phyloP scores from a whole-genome alignment of 805 yeast species.

The Suhomyces pyralidae region DNA sequence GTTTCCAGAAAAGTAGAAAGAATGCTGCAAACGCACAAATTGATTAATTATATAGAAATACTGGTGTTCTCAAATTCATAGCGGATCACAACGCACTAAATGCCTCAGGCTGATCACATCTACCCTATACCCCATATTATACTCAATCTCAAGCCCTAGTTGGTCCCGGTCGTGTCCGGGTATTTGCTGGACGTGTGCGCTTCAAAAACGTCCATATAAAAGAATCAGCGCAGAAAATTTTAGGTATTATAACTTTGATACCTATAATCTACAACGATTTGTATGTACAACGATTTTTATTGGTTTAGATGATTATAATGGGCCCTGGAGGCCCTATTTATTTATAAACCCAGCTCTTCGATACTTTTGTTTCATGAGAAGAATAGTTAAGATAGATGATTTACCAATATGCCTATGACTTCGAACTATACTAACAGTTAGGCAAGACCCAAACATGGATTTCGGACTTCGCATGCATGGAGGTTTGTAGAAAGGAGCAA shows the following conservation, averaged over 20 bases:
- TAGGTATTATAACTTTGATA: too few relatives aligned
- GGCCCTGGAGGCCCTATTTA: conserved; percentile 22
- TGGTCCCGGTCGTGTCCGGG: background rate
- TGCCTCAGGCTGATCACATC: background rate
- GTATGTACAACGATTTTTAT: background rate
- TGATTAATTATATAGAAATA: background rate
- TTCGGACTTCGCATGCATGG: too few relatives aligned
- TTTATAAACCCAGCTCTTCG: conserved; percentile 27
- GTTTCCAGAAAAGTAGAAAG: background rate
- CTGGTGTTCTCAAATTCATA: background rate
- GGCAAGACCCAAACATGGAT: too few relatives aligned
- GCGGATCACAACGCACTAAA: background rate
- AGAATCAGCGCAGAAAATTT: background rate
- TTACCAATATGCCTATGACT: conserved; percentile 1
- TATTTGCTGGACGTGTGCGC: background rate
- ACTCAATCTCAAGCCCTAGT: background rate
- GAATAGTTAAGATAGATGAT: conserved; percentile 19
- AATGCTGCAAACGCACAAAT: background rate
- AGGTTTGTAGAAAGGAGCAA: background rate
- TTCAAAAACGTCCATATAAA: background rate
- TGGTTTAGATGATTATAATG: conserved; percentile 19
- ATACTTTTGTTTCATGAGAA: conserved; percentile 24
- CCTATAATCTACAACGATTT: too few relatives aligned
- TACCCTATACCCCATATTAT: background rate
- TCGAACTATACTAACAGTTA: conserved; percentile 3